Conservation (phyloP, 495 filamentous ascomycete genomes). For the Umbilicaria muhlenbergii region DNA sequence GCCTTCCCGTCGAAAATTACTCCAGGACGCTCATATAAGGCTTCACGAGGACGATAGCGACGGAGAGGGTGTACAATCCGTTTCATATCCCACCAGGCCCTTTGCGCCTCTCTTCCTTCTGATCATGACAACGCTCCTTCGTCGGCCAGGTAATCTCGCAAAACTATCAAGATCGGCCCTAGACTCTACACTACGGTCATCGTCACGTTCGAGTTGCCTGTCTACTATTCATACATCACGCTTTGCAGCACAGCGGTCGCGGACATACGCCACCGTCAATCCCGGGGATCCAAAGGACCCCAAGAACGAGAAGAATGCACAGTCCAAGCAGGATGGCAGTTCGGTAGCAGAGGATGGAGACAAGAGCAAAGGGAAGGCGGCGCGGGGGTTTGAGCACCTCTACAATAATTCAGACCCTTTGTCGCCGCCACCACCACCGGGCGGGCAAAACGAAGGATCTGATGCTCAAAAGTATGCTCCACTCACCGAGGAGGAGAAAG, state of each 20-base stretch:
- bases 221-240: constrained; percentile 26
- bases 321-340: constrained; percentile 9
- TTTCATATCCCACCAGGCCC: neutral
- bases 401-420: constrained; percentile 24
- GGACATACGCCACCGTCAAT: constrained; percentile 39
- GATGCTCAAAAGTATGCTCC: constrained; percentile 22
- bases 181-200: constrained; percentile 27
- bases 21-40: too few relatives aligned
- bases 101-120: neutral
- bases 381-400: constrained; percentile 27
- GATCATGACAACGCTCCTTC: constrained; percentile 49
- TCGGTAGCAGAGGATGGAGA: constrained; percentile 14
- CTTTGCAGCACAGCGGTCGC: constrained; percentile 28
- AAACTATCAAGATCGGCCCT: constrained; percentile 40
- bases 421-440: constrained; percentile 20
- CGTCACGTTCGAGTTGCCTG: constrained; percentile 20
- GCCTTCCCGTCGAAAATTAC: too few relatives aligned
- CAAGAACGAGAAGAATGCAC: constrained; percentile 19
- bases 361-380: constrained; percentile 20
- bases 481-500: constrained; percentile 24
- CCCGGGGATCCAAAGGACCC: constrained; percentile 32
- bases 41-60: too few relatives aligned
- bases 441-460: constrained; percentile 21
- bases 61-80: too few relatives aligned
- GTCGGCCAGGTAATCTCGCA: constrained; percentile 49